Conservation (phyloP, 371 early-diverging fungal species). For the Caulochytrium protostelioides region DNA sequence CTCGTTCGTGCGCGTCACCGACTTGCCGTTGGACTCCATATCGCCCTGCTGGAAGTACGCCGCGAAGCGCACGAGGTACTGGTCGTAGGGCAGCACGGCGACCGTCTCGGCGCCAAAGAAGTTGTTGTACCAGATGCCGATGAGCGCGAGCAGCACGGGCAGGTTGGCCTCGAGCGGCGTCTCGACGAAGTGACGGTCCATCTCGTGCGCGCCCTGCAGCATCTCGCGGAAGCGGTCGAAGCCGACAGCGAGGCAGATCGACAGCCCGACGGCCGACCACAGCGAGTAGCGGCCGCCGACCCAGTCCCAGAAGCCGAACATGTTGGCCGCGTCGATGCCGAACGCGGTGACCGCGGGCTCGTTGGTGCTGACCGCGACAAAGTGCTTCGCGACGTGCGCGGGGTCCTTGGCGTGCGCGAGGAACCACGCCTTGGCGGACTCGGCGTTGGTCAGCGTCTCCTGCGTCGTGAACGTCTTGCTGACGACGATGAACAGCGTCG, state of each 20-base stretch:
- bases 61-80: slow-evolving; percentile 88
- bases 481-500: slow-evolving; percentile 90
- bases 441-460: slow-evolving; percentile 95
- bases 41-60: slow-evolving; percentile 99
- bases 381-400: slow-evolving; percentile 88
- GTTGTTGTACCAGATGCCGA: slow-evolving; percentile 98
- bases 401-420: slow-evolving; percentile 50
- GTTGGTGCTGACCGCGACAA: slow-evolving; percentile 96
- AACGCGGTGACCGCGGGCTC: slow-evolving; percentile 68
- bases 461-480: slow-evolving; percentile 98
- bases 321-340: slow-evolving; percentile 78
- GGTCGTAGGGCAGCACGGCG: slow-evolving; percentile 94
- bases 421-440: slow-evolving; percentile 86
- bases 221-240: slow-evolving; percentile 85
- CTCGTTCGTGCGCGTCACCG: slow-evolving; percentile 55
- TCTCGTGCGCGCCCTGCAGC: slow-evolving; percentile 79
- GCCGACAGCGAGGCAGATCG: slow-evolving; percentile 87
- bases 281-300: slow-evolving; percentile 98
- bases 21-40: slow-evolving; percentile 99
- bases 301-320: slow-evolving; percentile 99
- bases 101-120: slow-evolving; percentile 84
- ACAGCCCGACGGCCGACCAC: slow-evolving; percentile 97
- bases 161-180: slow-evolving; percentile 73
- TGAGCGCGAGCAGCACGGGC: slow-evolving; percentile 72
- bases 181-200: slow-evolving; percentile 87